Evolutionary conservation across 169 alveolate genomes (phyloP), one percentile per base, ranked within the genome.

Genomic region (Eimeria praecox): DNA sequence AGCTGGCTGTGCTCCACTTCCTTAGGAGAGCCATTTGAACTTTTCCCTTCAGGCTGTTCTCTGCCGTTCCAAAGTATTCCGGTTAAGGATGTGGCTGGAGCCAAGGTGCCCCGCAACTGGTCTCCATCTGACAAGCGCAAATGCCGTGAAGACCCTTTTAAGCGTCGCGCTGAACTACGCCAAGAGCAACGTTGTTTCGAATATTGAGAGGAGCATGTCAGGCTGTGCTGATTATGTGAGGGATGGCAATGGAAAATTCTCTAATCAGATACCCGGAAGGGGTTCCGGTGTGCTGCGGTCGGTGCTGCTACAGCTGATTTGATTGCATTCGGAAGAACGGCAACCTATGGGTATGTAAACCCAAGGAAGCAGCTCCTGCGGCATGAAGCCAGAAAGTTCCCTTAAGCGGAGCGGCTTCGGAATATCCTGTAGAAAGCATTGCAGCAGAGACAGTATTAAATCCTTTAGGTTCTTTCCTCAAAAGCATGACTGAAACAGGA

Each of bases 201-300:
- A 2, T 12, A 12, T 35, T 69, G 80, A 35, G 14, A 10, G 35
- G n/a, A 14, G 12, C 4, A 27, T 12, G 44, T 33, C 30, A 12
- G 22, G 80, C 80, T 69, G 20, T n/a, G 80, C 30, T 0, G n/a
- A 14, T 69, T 69, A 69, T 35, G 1, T 49, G 35, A 14, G 49
- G 18, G 46, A 4, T 69, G 44, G 27, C 49, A 33, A 35, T 1
- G n/a, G 24, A 35, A 69, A 14, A 12, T 24, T 27, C n/a, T 44
- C 80, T 33, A n/a, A 42, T 59, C 64, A 86, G 66, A 56, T 86
- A 86, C 92, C 92, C 54, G 66, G 54, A 0, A 56, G 92, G 59
- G 92, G 92, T 49, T 86, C 92, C 78, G 92, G 92, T 14, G 92
- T 86, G 92, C 92, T 86, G 92, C 82, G 92, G n/a, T 86, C 92